A percentile compares a stretch with the other conserved stretches of the same genome.
These are phyloP conservation scores for Candida silvicultrix DNA, from an alignment of 805 yeast species.

Conservation along the genomic window DNA sequence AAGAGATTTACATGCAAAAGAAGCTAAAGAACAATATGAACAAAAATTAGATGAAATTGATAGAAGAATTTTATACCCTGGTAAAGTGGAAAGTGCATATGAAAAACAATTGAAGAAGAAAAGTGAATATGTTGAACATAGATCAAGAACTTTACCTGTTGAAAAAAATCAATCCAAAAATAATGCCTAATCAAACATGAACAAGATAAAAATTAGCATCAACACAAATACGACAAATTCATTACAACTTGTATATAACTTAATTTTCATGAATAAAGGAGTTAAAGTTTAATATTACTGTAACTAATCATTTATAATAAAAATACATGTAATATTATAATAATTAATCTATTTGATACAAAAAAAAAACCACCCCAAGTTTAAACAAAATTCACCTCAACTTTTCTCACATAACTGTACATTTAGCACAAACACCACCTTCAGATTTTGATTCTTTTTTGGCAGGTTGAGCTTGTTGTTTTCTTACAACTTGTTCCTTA, in stretches of 20 bases:
- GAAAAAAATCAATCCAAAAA: conserved; percentile 17
- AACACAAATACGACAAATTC: too few species aligned
- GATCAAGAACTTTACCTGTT: conserved; percentile 51
- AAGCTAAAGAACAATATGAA: conserved; percentile 20
- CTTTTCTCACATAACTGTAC: conserved; percentile 26
- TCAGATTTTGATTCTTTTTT: conserved; percentile 16
- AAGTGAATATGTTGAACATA: conserved; percentile 48
- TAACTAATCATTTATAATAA: too few species aligned
- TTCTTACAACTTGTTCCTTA: not conserved
- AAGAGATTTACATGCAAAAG: conserved; percentile 26
- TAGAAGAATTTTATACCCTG: conserved; percentile 66
- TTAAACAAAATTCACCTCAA: too few species aligned
- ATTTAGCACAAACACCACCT: conserved; percentile 21
- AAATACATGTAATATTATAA: too few species aligned
- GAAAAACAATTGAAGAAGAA: conserved; percentile 40
- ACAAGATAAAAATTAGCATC: too few species aligned
- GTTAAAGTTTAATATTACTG: too few species aligned
- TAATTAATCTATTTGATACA: too few species aligned
- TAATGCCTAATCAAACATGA: too few species aligned
- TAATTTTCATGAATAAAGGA: not conserved
- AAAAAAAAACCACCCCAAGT: too few species aligned
- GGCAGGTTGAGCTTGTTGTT: conserved; percentile 7
- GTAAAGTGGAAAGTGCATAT: conserved; percentile 47
- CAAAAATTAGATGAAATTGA: conserved; percentile 47
- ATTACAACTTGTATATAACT: not conserved